Conservation (phyloP, 2,329 filamentous ascomycete genomes). For the Thielaviopsis populi region DNA sequence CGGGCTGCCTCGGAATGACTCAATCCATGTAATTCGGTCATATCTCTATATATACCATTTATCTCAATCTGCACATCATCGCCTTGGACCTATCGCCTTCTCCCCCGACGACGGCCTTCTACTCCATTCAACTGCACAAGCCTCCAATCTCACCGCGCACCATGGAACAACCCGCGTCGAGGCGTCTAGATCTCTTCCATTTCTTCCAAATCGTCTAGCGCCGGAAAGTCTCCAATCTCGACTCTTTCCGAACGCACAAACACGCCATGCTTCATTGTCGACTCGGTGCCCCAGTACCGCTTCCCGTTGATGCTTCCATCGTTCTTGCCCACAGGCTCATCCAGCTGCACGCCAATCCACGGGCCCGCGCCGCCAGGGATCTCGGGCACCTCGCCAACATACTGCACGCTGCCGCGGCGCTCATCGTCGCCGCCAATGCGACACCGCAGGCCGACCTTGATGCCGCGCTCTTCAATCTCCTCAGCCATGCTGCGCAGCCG, state of each 20-base stretch:
- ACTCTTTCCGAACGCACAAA: slow-evolving; percentile 67
- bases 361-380: slow-evolving; percentile 47
- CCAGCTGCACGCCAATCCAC: slow-evolving; percentile 62
- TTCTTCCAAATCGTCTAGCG: slow-evolving; percentile 58
- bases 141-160: background rate
- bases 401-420: slow-evolving; percentile 54
- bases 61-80: background rate
- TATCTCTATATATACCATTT: background rate
- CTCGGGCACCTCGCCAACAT: slow-evolving; percentile 59
- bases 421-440: slow-evolving; percentile 52
- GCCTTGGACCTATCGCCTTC: background rate
- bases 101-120: background rate
- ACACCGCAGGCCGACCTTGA: slow-evolving; percentile 47
- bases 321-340: slow-evolving; percentile 72
- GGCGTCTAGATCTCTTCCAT: slow-evolving; percentile 51
- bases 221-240: slow-evolving; percentile 58
- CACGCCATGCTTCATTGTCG: slow-evolving; percentile 54
- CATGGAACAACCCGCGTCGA: background rate
- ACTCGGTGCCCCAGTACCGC: slow-evolving; percentile 55
- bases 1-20: background rate
- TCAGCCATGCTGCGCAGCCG: slow-evolving; percentile 52
- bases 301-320: slow-evolving; percentile 55
- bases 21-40: background rate
- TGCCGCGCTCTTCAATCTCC: slow-evolving; percentile 56
- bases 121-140: background rate